Evolutionary conservation across 129 eudicot species (phyloP).

Genomic region (Lactuca saligna): DNA sequence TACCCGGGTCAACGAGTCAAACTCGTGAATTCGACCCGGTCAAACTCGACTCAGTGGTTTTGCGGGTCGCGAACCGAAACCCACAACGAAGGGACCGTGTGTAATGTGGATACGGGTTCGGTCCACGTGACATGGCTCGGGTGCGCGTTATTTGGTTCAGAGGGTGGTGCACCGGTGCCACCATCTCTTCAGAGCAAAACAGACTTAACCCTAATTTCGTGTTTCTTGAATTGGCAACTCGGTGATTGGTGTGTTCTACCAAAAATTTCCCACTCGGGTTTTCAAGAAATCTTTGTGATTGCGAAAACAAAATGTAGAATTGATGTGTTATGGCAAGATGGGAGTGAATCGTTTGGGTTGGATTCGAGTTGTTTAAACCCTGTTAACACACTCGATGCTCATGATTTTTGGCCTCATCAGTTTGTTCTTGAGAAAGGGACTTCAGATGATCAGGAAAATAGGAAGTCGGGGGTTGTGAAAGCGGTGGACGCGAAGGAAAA

Average conservation of each 20-base stretch:
- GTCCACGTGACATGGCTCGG: slow-evolving; percentile 80
- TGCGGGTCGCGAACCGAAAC: slow-evolving; percentile 55
- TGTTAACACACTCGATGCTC: slow-evolving; percentile 53
- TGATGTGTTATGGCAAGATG: slow-evolving; percentile 95
- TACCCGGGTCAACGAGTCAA: slow-evolving; percentile 89
- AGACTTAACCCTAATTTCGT: slow-evolving; percentile 59
- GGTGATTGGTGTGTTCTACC: slow-evolving; percentile 86
- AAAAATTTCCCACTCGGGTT: slow-evolving; percentile 12
- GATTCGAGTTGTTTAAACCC: slow-evolving; percentile 61
- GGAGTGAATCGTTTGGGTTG: slow-evolving; percentile 60
- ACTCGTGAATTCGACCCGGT: slow-evolving; percentile 38
- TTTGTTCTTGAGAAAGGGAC: slow-evolving; percentile 69
- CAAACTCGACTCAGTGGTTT: slow-evolving; percentile 61
- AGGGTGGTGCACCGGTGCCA: slow-evolving; percentile 45
- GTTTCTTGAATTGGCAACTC: slow-evolving; percentile 84
- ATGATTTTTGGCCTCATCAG: slow-evolving; percentile 85
- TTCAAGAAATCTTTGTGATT: slow-evolving; percentile 62
- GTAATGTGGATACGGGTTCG: slow-evolving; percentile 65
- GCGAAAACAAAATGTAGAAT: slow-evolving; percentile 63
- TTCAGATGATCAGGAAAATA: slow-evolving; percentile 43
- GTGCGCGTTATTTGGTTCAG: slow-evolving; percentile 42
- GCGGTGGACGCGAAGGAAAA: slow-evolving; percentile 73
- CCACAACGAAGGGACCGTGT: slow-evolving; percentile 61
- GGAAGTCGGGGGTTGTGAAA: slow-evolving; percentile 73
- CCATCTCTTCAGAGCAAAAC: slow-evolving; percentile 46